Evolutionary conservation across 805 yeast genomes (phyloP), one percentile per base, ranked within the genome.

Genomic region (Starmerella potacharoeniae): DNA sequence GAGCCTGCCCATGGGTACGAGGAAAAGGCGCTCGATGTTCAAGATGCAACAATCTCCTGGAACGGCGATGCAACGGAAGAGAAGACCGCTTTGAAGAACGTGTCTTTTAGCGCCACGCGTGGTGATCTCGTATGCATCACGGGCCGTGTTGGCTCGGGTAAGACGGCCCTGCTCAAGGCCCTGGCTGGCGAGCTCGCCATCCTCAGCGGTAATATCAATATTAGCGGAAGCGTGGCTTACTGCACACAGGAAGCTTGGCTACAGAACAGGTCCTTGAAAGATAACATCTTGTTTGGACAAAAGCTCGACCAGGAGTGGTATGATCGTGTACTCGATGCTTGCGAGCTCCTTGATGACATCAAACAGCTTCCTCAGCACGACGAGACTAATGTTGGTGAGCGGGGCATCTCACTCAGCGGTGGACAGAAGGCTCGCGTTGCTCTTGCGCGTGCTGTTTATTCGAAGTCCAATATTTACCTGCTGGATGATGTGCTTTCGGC

Each of bases 361-460:
- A 79, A 77, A 34, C 80, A 83, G 34, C 76, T 93, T 57, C 88
- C 96, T 1, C 86, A 87, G 65, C 96, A 96, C 54, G 97, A 93
- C 68, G 76, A 75, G 51, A 93, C 98, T 6, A 80, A 86, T 63
- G 97, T 93, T 55, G 98, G 98, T 59, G 98, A 93, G 72, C 88
- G 91, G 68, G 98, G 98, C 60, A 90, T 93, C 51, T 87, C 97
- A 11, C 75, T 93, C 51, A 86, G 96, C 42, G 98, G 98, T 51
- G 98, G 98, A 46, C 98, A 93, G 70, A 93, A 93, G 75, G 97
- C 98, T 0, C 82, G 98, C 68, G 76, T 93, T 37, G 83, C 95
- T 1, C 77, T 93, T 52, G 98, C 98, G 0, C 80, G 98, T 68
- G 97, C 98, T 11, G 96, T 93, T 9, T 93, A 93, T 67, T 79